Conservation (phyloP, 2,329 filamentous ascomycete species). For the Exophiala sp. region DNA sequence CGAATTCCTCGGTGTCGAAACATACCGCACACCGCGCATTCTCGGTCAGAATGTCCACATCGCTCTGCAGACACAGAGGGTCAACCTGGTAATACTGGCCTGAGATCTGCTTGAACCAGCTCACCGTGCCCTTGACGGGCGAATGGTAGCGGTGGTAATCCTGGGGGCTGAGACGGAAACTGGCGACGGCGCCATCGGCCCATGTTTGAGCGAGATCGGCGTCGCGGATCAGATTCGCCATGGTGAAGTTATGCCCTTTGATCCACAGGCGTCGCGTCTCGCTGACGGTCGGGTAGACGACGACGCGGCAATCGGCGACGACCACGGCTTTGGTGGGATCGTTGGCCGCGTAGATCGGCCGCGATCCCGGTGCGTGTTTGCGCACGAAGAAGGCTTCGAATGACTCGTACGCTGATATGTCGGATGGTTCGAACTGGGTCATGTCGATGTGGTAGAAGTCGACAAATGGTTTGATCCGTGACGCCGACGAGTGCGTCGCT, state of each 20-base stretch:
- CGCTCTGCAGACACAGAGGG: constrained; percentile 92
- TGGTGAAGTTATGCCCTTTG: constrained; percentile 89
- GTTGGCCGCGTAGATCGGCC: constrained; percentile 82
- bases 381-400: constrained; percentile 99
- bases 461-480: constrained; percentile 85
- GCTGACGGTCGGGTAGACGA: constrained; percentile 85
- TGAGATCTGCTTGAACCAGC: constrained; percentile 75
- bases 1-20: constrained; percentile 80
- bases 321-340: constrained; percentile 82
- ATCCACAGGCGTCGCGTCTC: constrained; percentile 88
- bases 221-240: constrained; percentile 76
- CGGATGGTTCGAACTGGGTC: constrained; percentile 72
- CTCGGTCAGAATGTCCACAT: constrained; percentile 93
- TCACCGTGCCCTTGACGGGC: constrained; percentile 84
- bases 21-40: constrained; percentile 85
- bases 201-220: constrained; percentile 67
- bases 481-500: constrained; percentile 81
- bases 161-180: constrained; percentile 91
- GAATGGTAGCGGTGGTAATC: constrained; percentile 99
- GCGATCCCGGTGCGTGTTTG: constrained; percentile 73
- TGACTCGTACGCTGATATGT: constrained; percentile 73
- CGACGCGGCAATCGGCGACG: constrained; percentile 84
- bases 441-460: constrained; percentile 91
- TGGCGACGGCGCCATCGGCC: constrained; percentile 70
- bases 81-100: constrained; percentile 99